Base-by-base conservation (phyloP, 768 basidiomycete genomes). In the Tricholoma sp. region DNA sequence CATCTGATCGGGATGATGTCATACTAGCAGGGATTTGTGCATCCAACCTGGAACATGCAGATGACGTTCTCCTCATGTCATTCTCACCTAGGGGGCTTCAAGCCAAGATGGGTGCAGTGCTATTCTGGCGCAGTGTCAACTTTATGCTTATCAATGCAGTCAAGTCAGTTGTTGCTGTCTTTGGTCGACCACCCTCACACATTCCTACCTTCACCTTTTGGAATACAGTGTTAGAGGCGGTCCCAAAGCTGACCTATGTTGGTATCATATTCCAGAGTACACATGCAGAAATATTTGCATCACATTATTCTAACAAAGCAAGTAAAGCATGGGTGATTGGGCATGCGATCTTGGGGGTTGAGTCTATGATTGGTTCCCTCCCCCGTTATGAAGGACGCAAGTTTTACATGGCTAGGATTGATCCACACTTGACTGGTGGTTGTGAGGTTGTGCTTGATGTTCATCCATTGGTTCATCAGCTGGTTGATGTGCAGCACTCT, bases 41-140 rank as follows among this genome's bases (percentile, higher is more conserved):
- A 11, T 56, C 67, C 10, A 56, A 67, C 39, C 41, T 68, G 6
- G 68, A 65, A 31, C 68, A 67, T 34, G 67, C 69, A 2, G 67
- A 70, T 37, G 69, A 70, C 52, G 51, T 71, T n/a, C 50, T 61
- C 5, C 27, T 69, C 3, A 39, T 67, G 9, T 65, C 67, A 1
- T 63, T 57, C 21, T 58, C 62, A 0, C 18, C 59, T 0, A 55
- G n/a, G 0, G 69, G 59, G 3, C 39, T 68, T 7, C 67, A 68
- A 47, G 10, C 31, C 0, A 63, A 62, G 14, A 41, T 68, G 24
- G 34, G 63, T n/a, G 21, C 14, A 0, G 63, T 70, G 19, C 41
- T 37, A 3, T 12, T 14, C 2, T 72, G 69, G 67, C 66, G 67
- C 56, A 39, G 39, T 21, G 43, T 43, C 4, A 71, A 72, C 56